Conservation (phyloP, 371 early-diverging fungal genomes). For the Syncephalastrum sp. region DNA sequence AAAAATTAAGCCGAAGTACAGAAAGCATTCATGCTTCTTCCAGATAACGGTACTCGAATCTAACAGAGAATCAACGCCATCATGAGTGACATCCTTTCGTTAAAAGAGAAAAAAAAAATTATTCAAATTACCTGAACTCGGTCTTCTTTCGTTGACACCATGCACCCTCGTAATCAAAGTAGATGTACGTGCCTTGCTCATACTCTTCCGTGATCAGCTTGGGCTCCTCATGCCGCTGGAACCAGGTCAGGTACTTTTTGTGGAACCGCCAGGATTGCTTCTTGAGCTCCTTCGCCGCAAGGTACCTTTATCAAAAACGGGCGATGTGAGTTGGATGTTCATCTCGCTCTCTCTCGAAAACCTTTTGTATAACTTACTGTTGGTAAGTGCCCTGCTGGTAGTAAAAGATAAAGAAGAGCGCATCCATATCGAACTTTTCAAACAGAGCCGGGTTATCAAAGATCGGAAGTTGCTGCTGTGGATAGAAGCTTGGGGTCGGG, state of each 20-base stretch:
- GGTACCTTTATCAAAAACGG: conserved; percentile 51
- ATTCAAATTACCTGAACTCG: conserved; percentile 74
- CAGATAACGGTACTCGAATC: conserved; percentile 87
- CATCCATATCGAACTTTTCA: conserved; percentile 94
- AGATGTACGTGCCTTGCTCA: conserved; percentile 98
- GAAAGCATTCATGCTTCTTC: conserved; percentile 61
- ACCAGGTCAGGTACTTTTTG: conserved; percentile 98
- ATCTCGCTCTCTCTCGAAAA: background rate
- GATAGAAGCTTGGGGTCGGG: conserved; percentile 87
- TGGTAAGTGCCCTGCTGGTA: conserved; percentile 95
- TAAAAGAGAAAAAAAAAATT: background rate
- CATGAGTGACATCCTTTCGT: no score
- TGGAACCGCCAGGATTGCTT: conserved; percentile 99
- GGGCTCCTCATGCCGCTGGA: conserved; percentile 99
- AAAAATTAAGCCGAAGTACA: conserved; percentile 1
- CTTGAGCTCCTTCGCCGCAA: conserved; percentile 96
- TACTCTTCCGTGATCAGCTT: conserved; percentile 95
- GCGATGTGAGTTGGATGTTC: background rate
- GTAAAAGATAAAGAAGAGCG: conserved; percentile 99
- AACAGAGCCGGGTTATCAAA: conserved; percentile 83
- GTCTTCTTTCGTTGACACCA: conserved; percentile 98
- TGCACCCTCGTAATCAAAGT: conserved; percentile 98
- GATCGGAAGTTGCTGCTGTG: conserved; percentile 78
- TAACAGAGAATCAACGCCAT: conserved; percentile 14
- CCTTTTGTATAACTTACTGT: conserved; percentile 66